Base-by-base conservation (phyloP, 2,329 filamentous ascomycete genomes). In the Neonectria hederae region DNA sequence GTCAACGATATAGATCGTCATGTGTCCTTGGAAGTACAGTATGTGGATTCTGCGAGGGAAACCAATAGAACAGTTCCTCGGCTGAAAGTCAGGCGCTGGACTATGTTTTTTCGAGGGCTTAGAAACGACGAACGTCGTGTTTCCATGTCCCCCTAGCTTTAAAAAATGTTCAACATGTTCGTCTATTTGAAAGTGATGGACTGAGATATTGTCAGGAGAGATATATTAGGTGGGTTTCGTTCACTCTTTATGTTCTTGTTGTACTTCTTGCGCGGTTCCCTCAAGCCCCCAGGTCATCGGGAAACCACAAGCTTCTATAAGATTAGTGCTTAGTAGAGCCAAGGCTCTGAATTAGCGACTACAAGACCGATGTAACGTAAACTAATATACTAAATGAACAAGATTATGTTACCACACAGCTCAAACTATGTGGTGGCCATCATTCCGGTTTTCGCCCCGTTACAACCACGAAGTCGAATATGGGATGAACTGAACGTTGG, bases 381-480 rank as follows among this genome's bases (percentile, higher is more conserved):
- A 17, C 2, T 14, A 38, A 14, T 38, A 38, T 17, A 8, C 32
- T 38, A 38, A 8, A n/a, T 38, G 6, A 5, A n/a, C 35, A 38
- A n/a, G 4, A n/a, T n/a, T 14, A 38, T 38, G 14, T n/a, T 17
- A 5, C 35, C 14, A 38, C 6, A 5, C 35, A 8, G 6, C 38
- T 38, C 38, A 42, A 19, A 10, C 1, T 19, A 40, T 40, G 38
- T 7, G 4, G 7, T 11, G 1, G n/a, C 4, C 9, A 42, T 21
- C n/a, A 42, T 42, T 10, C 55, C 11, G 71, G 72, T 58, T 77
- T 77, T 59, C 69, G 71, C 0, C 75, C 77, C 51, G 69, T 76
- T 0, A 79, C 66, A 53, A 76, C 69, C 42, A 76, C 49, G 40
- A 75, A 71, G 42, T 78, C 74, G 32, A 76, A 76, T 30, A 76